Evolutionary conservation across 1,284 basidiomycete species (phyloP), one percentile per base, ranked within the genome.

Genomic region (Xerocomus cyaneibrunnescens): DNA sequence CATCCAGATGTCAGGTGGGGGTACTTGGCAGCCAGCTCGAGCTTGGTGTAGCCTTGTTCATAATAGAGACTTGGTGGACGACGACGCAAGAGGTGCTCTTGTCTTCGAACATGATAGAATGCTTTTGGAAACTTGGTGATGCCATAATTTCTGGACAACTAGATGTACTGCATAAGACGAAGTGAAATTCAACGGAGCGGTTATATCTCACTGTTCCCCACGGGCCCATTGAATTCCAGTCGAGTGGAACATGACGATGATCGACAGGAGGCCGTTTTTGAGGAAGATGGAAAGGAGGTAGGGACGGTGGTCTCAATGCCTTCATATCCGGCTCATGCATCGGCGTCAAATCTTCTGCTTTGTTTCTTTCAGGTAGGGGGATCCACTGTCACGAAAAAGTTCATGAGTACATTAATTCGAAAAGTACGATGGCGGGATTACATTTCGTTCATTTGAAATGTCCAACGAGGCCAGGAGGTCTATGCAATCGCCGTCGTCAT

Each of bases 311-410:
- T 43, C 52, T 56, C 17, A 45, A 22, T 10, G 21, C 16, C 25
- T 35, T 30, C 8, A 13, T 43, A 21, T 54, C 51, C 3, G 32
- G 36, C 2, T 57, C 46, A 28, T 54, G 34, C 31, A 44, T 45
- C 3, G 64, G 64, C 1, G 67, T 67, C 50, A 68, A 51, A 38
- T 69, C 62, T 55, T 71, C 65, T 17, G 68, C 69, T 42, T 56
- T 67, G 27, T 71, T 70, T 35, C 62, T 51, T 34, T 55, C 53
- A 0, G 69, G 66, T 8, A 55, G 28, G 17, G 64, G 55, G 22
- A 50, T 40, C 65, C 65, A 67, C 65, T 67, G 45, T 3, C 41
- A 40, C 21, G 37, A 49, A 35, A 46, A 38, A 14, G 12, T 8
- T 7, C 1, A 30, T 67, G 40, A 65, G 51, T 3, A 19, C 9